Evolutionary conservation across 305 asterid genomes (phyloP).

Genomic region (Fraxinus dipetala): DNA sequence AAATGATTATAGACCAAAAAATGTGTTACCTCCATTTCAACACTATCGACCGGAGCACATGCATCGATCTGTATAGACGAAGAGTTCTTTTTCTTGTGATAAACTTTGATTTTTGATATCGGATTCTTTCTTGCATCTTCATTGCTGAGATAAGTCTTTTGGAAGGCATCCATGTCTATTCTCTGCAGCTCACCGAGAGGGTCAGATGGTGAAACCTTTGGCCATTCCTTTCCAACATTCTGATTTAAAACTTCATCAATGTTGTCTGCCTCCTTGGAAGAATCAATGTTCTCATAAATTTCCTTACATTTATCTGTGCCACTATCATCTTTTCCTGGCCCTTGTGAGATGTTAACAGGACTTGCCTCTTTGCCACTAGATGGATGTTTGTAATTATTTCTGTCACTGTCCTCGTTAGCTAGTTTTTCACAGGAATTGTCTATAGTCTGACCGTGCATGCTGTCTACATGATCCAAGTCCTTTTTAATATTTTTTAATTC

Average conservation of each 20-base stretch:
- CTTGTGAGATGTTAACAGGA: background rate
- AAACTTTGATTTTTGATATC: background rate
- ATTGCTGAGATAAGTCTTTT: background rate
- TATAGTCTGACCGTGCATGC: slow-evolving; percentile 8
- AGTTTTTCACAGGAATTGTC: slow-evolving; percentile 7
- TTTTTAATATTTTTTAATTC: background rate
- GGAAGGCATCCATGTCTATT: background rate
- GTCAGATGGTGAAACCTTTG: slow-evolving; percentile 16
- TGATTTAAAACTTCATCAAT: slow-evolving; percentile 1
- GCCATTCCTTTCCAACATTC: slow-evolving; percentile 1
- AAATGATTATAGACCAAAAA: background rate
- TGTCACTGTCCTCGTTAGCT: slow-evolving; percentile 9
- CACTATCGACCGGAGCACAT: background rate
- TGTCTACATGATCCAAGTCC: slow-evolving; percentile 19
- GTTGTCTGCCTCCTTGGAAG: background rate
- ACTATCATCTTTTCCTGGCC: background rate
- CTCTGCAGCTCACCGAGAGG: slow-evolving; percentile 6
- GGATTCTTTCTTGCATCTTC: slow-evolving; percentile 13
- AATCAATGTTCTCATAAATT: background rate
- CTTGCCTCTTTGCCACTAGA: slow-evolving; percentile 8
- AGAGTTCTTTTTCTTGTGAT: slow-evolving; percentile 18
- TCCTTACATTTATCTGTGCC: background rate
- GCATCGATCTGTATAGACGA: slow-evolving; percentile 1
- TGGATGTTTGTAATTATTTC: background rate
- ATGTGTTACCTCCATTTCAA: slow-evolving; percentile 22